Conservation (phyloP, 2,329 filamentous ascomycete species). For the Trichoderma guizhouense region DNA sequence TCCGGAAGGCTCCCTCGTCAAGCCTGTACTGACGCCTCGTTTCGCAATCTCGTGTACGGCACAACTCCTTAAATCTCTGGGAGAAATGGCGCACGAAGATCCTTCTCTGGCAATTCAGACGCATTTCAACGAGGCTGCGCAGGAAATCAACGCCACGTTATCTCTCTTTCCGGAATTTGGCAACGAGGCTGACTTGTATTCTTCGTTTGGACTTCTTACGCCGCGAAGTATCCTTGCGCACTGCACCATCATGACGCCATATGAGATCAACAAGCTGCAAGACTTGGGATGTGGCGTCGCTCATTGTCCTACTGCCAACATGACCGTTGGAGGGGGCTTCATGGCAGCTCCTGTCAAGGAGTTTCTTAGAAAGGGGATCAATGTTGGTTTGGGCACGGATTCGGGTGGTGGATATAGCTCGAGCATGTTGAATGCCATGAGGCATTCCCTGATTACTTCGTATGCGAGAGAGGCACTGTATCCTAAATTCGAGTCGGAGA, state of each 20-base stretch:
- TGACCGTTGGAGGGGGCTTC: conserved; percentile 59
- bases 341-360: conserved; percentile 59
- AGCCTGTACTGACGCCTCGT: conserved; percentile 53
- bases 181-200: conserved; percentile 60
- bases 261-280: conserved; percentile 49
- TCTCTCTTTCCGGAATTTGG: conserved; percentile 53
- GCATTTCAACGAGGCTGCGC: conserved; percentile 63
- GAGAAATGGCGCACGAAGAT: conserved; percentile 48
- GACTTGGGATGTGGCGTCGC: conserved; percentile 55
- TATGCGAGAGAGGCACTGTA: conserved; percentile 45
- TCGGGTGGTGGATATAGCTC: conserved; percentile 60
- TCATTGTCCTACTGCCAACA: conserved; percentile 64
- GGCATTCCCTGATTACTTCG: conserved; percentile 55
- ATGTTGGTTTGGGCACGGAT: conserved; percentile 65
- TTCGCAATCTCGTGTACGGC: conserved; percentile 60
- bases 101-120: conserved; percentile 58
- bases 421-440: conserved; percentile 56
- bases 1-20: conserved; percentile 41
- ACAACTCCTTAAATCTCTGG: conserved; percentile 53
- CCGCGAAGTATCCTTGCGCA: conserved; percentile 61
- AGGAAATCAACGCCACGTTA: conserved; percentile 55
- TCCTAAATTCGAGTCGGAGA: not conserved
- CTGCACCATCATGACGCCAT: conserved; percentile 58
- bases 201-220: conserved; percentile 51
- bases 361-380: conserved; percentile 55